phyloP scores from a whole-genome alignment of 306 rosid genomes.

The Nissolia schottii region DNA sequence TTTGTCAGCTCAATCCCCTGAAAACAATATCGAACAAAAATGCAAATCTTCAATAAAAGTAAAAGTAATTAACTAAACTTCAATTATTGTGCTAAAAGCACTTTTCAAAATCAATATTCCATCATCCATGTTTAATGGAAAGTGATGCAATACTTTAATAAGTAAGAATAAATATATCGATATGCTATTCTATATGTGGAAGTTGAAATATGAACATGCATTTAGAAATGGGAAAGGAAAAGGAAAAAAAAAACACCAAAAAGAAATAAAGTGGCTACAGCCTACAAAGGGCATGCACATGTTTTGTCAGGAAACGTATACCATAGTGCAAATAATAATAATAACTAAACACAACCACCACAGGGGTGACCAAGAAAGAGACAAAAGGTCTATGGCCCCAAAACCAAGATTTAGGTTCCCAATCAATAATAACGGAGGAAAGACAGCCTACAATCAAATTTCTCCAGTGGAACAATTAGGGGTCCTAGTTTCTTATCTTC shows the following conservation, averaged over 20 bases:
- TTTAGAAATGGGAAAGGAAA: background rate
- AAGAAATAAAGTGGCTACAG: too few relatives aligned
- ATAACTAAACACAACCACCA: too few relatives aligned
- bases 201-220: background rate
- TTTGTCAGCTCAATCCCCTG: slow-evolving; percentile 96
- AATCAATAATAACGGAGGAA: background rate
- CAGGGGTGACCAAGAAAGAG: too few relatives aligned
- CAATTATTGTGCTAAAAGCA: background rate
- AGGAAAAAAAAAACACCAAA: too few relatives aligned
- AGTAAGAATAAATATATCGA: background rate
- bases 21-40: background rate
- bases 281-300: too few relatives aligned
- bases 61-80: background rate
- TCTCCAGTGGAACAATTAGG: too few relatives aligned
- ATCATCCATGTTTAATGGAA: slow-evolving; percentile 1
- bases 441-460: background rate
- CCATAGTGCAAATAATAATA: too few relatives aligned
- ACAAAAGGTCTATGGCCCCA: background rate
- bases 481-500: too few relatives aligned
- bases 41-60: background rate
- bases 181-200: background rate
- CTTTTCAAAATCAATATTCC: background rate
- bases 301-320: too few relatives aligned
- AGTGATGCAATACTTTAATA: background rate
- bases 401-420: background rate